Conservation (phyloP, 1,284 basidiomycete genomes). For the Ganoderma sinense region DNA sequence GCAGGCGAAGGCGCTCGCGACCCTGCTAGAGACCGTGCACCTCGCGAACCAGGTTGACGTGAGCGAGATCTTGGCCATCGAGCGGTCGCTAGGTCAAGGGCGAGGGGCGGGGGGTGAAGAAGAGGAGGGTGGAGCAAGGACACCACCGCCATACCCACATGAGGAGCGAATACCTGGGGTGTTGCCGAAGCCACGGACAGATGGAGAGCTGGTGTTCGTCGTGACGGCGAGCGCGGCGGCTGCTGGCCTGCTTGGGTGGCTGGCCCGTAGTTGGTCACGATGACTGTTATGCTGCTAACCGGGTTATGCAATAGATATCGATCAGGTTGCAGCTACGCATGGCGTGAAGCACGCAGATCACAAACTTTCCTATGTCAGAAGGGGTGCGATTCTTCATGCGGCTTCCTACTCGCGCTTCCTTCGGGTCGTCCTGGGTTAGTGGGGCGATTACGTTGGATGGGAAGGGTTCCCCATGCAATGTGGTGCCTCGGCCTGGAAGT, state of each 20-base stretch:
- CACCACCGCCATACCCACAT: slow-evolving; percentile 8
- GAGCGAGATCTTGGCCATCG: slow-evolving; percentile 23
- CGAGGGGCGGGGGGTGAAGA: slow-evolving; percentile 19
- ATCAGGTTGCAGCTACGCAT: slow-evolving; percentile 9
- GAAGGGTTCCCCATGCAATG: neutral
- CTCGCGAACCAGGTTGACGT: slow-evolving; percentile 25
- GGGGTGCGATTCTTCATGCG: neutral
- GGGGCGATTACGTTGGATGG: neutral
- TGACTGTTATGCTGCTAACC: slow-evolving; percentile 8
- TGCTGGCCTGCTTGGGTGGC: slow-evolving; percentile 37
- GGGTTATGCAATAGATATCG: slow-evolving; percentile 16
- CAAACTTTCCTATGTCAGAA: neutral
- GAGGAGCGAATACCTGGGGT: slow-evolving; percentile 19
- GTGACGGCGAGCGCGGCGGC: slow-evolving; percentile 30
- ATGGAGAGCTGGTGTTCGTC: slow-evolving; percentile 27
- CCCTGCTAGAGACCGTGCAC: slow-evolving; percentile 40
- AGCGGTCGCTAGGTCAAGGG: slow-evolving; percentile 25
- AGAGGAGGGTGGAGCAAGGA: slow-evolving; percentile 3
- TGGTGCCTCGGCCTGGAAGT: neutral
- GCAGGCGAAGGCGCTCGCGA: slow-evolving; percentile 51
- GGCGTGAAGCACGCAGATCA: neutral
- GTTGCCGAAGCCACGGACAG: slow-evolving; percentile 19
- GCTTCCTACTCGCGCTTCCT: neutral
- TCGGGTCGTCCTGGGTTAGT: no score
- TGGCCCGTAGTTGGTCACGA: slow-evolving; percentile 37